Base-by-base conservation (phyloP, 1,139 yeast species). In the Yamadazyma aaseri region DNA sequence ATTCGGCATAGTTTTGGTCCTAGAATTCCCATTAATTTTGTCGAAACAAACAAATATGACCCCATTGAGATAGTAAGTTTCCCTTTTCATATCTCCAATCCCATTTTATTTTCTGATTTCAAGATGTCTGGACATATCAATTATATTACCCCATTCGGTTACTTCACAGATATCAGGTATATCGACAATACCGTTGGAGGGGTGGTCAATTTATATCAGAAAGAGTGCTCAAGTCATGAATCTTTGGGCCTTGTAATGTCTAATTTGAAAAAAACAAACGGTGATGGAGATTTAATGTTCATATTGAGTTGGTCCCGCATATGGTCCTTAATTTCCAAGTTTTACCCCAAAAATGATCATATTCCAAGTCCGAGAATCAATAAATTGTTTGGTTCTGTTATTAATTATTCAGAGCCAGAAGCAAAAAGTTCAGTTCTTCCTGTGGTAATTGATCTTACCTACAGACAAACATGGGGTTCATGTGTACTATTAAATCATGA, bases 121-220 rank as follows among this genome's bases (percentile, higher is more conserved):
- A 41, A 49, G 12, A 56, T 76, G 4, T 49, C 54, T 10, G 86
- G 85, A 0, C 54, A 60, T n/a, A 45, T 78, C 3, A 69, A 70
- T 38, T 65, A 55, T 12, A 49, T 54, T 11, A 33, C 33, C 15
- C 11, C 28, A 3, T 32, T 42, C 15, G 66, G 61, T 3, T 69
- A 65, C 39, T 56, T 81, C 5, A 57, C 73, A 14, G 90, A 82
- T 49, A 53, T 69, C 3, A 67, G 74, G 43, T 82, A 70, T 46
- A 51, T 82, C 37, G 87, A 81, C 31, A 81, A 82, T 41, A 77
- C 77, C 73, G 65, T 69, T n/a, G 89, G 89, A 1, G 84, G 80
- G 0, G 40, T 71, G 3, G 83, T 65, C 9, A 39, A 1, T 23
- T 6, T 15, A 6, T 12, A 20, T 3, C n/a, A n/a, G n/a, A n/a